Evolutionary conservation across 148 eudicot species (phyloP), one percentile per base, ranked within the genome.

Genomic region (Nyssa sinensis): DNA sequence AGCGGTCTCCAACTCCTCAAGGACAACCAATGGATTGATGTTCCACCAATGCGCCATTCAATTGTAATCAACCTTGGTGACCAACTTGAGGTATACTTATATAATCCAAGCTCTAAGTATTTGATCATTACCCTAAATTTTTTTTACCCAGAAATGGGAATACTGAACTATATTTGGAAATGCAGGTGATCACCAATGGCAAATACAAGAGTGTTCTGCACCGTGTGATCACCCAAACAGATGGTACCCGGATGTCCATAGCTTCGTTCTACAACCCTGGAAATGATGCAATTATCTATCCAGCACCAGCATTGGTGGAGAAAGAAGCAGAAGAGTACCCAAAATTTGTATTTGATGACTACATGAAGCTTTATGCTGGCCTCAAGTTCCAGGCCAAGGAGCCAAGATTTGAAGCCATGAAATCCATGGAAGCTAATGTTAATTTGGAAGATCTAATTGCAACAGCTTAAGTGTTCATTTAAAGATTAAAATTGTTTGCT

Each of bases 51-150:
- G 90, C 88, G 85, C 71, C 95, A 90, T 74, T 88, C 95, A 74
- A 90, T 90, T 44, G 95, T 90, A 30, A 76, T 90, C 75, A 90
- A 90, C 75, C 89, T 90, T 33, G 95, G 95, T 41, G 95, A 90
- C 68, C 95, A 90, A 62, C 86, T 90, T 31, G 95, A 90, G 92
- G n/a, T n/a, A n/a, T n/a, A n/a, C n/a, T n/a, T n/a, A n/a, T n/a
- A n/a, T n/a, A n/a, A n/a, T n/a, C n/a, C n/a, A n/a, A n/a, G n/a
- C n/a, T n/a, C n/a, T n/a, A n/a, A n/a, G n/a, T n/a, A n/a, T n/a
- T n/a, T n/a, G n/a, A n/a, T n/a, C n/a, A n/a, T n/a, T n/a, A n/a
- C n/a, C n/a, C n/a, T n/a, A n/a, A n/a, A n/a, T n/a, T n/a, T n/a
- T n/a, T n/a, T n/a, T n/a, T n/a, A n/a, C n/a, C n/a, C n/a, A n/a